Conservation (phyloP, 176 grass and related monocot species). For the Lolium rigidum region DNA sequence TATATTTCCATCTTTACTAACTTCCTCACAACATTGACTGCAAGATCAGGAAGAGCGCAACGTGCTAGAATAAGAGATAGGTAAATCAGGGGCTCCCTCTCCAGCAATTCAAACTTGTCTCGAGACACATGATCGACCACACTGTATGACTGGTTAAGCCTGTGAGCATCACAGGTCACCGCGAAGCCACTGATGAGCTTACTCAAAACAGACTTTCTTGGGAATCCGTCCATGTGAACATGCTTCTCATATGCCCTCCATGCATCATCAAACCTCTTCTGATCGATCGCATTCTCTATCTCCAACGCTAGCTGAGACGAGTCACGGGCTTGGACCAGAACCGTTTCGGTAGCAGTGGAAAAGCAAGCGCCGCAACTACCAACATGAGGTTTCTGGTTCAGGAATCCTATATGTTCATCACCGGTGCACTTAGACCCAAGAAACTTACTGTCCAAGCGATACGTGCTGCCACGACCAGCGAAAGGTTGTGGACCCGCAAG, state of each 20-base stretch:
- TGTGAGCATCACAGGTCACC: conserved; percentile 57
- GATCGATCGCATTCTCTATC: conserved; percentile 66
- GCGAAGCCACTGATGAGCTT: conserved; percentile 78
- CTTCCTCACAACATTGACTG: conserved; percentile 82
- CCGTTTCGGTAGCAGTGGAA: conserved; percentile 53
- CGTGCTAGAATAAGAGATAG: conserved; percentile 69
- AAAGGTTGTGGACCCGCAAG: not conserved
- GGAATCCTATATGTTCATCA: conserved; percentile 2
- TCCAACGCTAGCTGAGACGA: conserved; percentile 56
- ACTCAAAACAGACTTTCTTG: conserved; percentile 69
- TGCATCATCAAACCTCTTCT: conserved; percentile 73
- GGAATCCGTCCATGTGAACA: conserved; percentile 63
- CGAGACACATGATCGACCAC: conserved; percentile 57
- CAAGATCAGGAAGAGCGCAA: conserved; percentile 56
- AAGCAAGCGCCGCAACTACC: not conserved
- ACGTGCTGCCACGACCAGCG: not conserved
- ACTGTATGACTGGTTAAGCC: conserved; percentile 72
- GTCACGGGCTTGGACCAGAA: conserved; percentile 75
- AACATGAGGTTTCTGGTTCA: not conserved
- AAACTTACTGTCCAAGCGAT: conserved; percentile 16
- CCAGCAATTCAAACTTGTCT: conserved; percentile 60
- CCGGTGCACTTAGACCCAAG: not conserved
- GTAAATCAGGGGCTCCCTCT: conserved; percentile 78
- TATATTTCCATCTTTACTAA: conserved; percentile 79
- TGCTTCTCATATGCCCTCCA: conserved; percentile 81